A percentile compares a stretch with the other conserved stretches of the same genome.
Evolutionary conservation across 257 asterid species (phyloP).

Genomic region (Solanum virginianum): DNA sequence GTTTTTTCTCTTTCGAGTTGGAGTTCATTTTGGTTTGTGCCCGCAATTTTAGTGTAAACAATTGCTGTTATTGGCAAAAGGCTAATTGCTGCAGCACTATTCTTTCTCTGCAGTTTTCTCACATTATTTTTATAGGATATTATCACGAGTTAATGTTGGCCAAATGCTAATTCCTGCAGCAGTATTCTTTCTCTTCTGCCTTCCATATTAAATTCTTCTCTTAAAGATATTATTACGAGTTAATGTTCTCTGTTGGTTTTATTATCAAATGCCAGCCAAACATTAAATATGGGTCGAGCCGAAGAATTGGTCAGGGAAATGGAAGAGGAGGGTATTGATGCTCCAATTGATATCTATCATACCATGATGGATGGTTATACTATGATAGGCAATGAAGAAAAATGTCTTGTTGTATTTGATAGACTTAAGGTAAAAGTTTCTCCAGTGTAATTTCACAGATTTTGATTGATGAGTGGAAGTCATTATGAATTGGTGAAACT

Average conservation of each 20-base stretch:
- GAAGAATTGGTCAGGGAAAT: slow-evolving; percentile 92
- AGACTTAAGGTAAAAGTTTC: slow-evolving; percentile 56
- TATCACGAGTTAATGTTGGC: not conserved
- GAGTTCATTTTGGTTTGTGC: not conserved
- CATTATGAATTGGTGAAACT: not conserved
- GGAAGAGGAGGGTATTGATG: slow-evolving; percentile 96
- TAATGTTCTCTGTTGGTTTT: slow-evolving; percentile 3
- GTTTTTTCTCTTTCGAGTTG: not conserved
- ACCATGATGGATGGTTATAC: slow-evolving; percentile 99
- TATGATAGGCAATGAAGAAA: slow-evolving; percentile 56
- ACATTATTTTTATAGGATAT: not conserved
- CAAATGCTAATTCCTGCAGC: not conserved
- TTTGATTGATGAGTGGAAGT: not conserved
- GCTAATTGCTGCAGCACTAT: not conserved
- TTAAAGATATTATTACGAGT: not conserved
- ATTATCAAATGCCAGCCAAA: slow-evolving; percentile 44
- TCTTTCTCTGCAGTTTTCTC: not conserved
- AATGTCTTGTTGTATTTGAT: slow-evolving; percentile 71
- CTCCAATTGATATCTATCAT: slow-evolving; percentile 81
- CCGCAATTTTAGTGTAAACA: not conserved
- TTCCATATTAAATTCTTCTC: not conserved
- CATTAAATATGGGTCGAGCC: slow-evolving; percentile 52
- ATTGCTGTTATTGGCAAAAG: not conserved
- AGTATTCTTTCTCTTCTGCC: not conserved
- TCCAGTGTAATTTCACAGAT: not conserved